Evolutionary conservation across 495 filamentous ascomycete genomes (phyloP).

Genomic region (Talaromyces thailandensis): DNA sequence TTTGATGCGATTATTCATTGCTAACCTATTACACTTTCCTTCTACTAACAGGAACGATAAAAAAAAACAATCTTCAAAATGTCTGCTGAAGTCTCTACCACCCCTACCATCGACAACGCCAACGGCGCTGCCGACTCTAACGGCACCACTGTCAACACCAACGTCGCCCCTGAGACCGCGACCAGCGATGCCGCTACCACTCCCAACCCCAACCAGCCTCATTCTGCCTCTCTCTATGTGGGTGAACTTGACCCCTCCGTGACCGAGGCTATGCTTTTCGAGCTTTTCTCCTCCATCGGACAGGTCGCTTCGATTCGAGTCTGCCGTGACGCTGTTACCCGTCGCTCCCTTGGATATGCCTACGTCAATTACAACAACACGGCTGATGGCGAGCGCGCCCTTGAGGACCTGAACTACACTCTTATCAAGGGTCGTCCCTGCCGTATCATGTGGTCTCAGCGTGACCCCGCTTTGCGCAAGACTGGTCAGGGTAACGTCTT

Average conservation of each 20-base stretch:
- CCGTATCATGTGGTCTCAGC: conserved; percentile 99
- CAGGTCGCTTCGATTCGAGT: conserved; percentile 99
- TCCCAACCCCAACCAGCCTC: conserved; percentile 64
- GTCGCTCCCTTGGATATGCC: conserved; percentile 96
- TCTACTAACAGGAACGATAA: conserved; percentile 2
- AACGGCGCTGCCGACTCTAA: conserved; percentile 33
- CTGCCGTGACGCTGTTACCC: conserved; percentile 97
- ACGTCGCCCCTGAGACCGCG: conserved; percentile 21
- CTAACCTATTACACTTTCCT: neutral
- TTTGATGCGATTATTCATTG: neutral
- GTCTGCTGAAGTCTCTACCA: conserved; percentile 38
- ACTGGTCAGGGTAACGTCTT: conserved; percentile 99
- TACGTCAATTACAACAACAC: conserved; percentile 99
- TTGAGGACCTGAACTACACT: conserved; percentile 99
- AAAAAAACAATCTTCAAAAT: conserved; percentile 24
- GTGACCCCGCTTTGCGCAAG: conserved; percentile 97
- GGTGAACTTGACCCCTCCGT: conserved; percentile 96
- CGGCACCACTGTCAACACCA: conserved; percentile 23
- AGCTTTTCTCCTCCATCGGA: conserved; percentile 99
- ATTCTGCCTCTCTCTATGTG: conserved; percentile 96
- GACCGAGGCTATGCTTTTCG: conserved; percentile 99
- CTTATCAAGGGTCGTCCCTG: conserved; percentile 97
- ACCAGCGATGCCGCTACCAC: conserved; percentile 64
- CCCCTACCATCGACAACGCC: conserved; percentile 31
- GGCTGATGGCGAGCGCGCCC: conserved; percentile 88